These are phyloP conservation scores for Handroanthus guayacan DNA, from an alignment of 257 asterid genomes.

Conservation along the genomic window DNA sequence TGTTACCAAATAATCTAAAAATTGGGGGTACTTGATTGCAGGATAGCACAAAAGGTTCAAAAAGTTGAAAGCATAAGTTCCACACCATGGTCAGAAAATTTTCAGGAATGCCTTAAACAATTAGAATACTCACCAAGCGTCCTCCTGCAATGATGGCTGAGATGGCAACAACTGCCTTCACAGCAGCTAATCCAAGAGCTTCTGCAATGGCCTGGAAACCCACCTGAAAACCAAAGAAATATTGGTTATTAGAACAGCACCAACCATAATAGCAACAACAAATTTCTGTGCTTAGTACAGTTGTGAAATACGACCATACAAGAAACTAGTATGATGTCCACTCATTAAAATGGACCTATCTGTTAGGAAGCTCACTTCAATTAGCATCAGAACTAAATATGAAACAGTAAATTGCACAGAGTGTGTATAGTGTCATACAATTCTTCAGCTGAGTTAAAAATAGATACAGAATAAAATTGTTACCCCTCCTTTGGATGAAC, in stretches of 20 bases:
- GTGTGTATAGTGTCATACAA: slow-evolving; percentile 18
- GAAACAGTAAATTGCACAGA: slow-evolving; percentile 26
- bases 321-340: slow-evolving; percentile 26
- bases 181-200: slow-evolving; percentile 99
- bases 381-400: slow-evolving; percentile 22
- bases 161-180: slow-evolving; percentile 95
- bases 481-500: slow-evolving; percentile 99
- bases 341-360: slow-evolving; percentile 29
- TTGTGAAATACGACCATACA: slow-evolving; percentile 17
- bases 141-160: slow-evolving; percentile 99
- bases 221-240: slow-evolving; percentile 56
- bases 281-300: slow-evolving; percentile 16
- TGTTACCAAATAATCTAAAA: slow-evolving; percentile 4
- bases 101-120: slow-evolving; percentile 35
- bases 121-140: slow-evolving; percentile 65
- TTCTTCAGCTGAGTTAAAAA: slow-evolving; percentile 30
- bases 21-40: slow-evolving; percentile 4
- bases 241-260: slow-evolving; percentile 29
- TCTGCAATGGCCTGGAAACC: slow-evolving; percentile 98
- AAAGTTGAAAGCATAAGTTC: slow-evolving; percentile 18
- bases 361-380: slow-evolving; percentile 24
- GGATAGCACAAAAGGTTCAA: slow-evolving; percentile 27
- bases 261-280: slow-evolving; percentile 28
- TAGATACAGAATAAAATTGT: slow-evolving; percentile 16
- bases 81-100: slow-evolving; percentile 31